Percentiles rank a stretch among this genome's conserved stretches.
These are phyloP conservation scores for Neotropicomus parvogracilis DNA, from an alignment of 1,284 basidiomycete genomes.

Conservation along the genomic window DNA sequence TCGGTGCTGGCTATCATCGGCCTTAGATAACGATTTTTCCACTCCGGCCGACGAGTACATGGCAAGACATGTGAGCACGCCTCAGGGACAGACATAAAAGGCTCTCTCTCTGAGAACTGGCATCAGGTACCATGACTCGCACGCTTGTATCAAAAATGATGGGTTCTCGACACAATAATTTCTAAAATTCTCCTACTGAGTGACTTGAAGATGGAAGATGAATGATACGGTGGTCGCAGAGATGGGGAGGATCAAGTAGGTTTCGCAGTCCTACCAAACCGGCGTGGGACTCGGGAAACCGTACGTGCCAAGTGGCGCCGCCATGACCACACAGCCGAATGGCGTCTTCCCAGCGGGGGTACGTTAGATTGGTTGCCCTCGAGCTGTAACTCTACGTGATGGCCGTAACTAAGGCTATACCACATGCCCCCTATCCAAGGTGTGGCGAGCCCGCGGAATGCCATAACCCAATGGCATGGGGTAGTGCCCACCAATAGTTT, in stretches of 20 bases:
- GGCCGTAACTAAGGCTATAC: neutral
- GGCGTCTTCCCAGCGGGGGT: neutral
- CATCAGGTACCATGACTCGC: neutral
- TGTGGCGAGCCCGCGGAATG: neutral
- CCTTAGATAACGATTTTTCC: neutral
- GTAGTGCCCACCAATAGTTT: neutral
- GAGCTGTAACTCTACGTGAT: neutral
- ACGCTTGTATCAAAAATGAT: neutral
- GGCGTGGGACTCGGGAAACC: no score
- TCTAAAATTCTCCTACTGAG: no score
- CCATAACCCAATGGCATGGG: neutral
- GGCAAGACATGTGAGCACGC: neutral
- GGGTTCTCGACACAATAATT: neutral
- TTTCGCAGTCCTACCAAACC: no score
- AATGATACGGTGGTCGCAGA: no score
- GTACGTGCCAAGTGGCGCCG: neutral
- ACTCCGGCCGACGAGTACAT: neutral
- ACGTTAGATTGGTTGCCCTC: neutral
- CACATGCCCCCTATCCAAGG: neutral
- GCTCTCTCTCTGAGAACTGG: slow-evolving; percentile 4
- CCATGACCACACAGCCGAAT: neutral
- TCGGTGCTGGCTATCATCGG: slow-evolving; percentile 1
- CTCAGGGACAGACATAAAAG: slow-evolving; percentile 6
- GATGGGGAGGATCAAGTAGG: no score
- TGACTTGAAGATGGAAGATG: no score